phyloP scores from a whole-genome alignment of 495 filamentous ascomycete species.

The Parachaetomium inaequale region DNA sequence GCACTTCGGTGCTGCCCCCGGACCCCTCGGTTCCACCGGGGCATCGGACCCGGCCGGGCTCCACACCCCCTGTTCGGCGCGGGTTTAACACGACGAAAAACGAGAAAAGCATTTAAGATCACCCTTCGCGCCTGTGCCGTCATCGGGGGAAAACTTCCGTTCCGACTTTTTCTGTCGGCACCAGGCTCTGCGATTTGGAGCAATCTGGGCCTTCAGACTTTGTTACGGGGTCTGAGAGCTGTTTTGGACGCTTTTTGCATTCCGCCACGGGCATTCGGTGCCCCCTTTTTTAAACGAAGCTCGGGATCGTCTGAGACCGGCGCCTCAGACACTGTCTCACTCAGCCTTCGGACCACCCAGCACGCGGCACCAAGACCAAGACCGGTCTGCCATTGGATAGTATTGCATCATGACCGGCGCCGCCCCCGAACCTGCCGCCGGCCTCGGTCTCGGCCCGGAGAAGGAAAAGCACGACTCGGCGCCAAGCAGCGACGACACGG shows the following conservation, averaged over 20 bases:
- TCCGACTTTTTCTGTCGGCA: neutral
- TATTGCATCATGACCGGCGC: neutral
- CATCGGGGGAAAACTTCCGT: neutral
- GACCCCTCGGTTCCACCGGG: neutral
- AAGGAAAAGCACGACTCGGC: neutral
- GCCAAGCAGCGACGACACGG: slow-evolving; percentile 8
- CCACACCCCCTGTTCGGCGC: slow-evolving; percentile 2
- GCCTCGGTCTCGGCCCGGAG: neutral
- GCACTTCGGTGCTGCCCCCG: neutral
- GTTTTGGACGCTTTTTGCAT: neutral
- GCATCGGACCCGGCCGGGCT: slow-evolving; percentile 7
- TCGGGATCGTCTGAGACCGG: neutral
- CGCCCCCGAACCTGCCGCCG: neutral
- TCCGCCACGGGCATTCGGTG: neutral
- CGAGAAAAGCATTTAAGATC: neutral
- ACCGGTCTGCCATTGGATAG: too few species aligned
- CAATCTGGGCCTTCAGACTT: neutral
- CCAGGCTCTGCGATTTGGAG: neutral
- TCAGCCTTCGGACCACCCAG: neutral
- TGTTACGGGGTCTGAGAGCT: neutral
- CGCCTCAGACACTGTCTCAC: neutral
- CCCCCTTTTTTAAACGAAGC: neutral
- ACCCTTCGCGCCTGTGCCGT: neutral
- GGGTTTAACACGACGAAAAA: neutral
- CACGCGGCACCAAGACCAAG: neutral